Conservation (phyloP, 768 basidiomycete species). For the Hericium rajendrae region DNA sequence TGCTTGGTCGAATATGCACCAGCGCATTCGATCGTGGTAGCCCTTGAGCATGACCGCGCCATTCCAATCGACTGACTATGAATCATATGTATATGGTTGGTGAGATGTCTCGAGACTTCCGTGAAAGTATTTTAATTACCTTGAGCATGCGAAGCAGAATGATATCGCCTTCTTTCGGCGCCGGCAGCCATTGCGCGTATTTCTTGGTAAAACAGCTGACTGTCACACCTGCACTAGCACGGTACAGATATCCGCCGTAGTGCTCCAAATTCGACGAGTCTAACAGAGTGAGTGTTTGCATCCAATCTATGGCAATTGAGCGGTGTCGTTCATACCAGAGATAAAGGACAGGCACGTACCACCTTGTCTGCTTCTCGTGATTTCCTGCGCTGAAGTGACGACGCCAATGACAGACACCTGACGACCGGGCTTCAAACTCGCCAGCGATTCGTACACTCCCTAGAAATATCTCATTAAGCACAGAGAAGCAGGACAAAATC, state of each 20-base stretch:
- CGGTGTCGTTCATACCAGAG: background rate
- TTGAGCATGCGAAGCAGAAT: conserved; percentile 41
- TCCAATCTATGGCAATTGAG: conserved; percentile 31
- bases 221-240: conserved; percentile 17
- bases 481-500: too few species aligned
- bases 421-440: too few species aligned
- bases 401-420: conserved; percentile 23
- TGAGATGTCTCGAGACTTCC: background rate
- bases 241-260: conserved; percentile 15
- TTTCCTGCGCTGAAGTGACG: conserved; percentile 14
- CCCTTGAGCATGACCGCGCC: conserved; percentile 31
- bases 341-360: conserved; percentile 16
- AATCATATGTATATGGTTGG: background rate
- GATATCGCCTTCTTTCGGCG: conserved; percentile 36
- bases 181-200: conserved; percentile 41
- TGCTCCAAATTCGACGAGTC: conserved; percentile 40
- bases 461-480: too few species aligned
- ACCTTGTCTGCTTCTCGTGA: conserved; percentile 15
- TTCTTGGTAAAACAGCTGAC: conserved; percentile 44
- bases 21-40: conserved; percentile 36
- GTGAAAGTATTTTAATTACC: conserved; percentile 21
- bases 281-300: conserved; percentile 33
- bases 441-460: too few species aligned
- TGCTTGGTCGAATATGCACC: conserved; percentile 43
- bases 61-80: conserved; percentile 26